Percentiles rank a stretch among this genome's conserved stretches.
Evolutionary conservation across 164 flowering plant species (phyloP).

Genomic region (Liriodendron chinense): DNA sequence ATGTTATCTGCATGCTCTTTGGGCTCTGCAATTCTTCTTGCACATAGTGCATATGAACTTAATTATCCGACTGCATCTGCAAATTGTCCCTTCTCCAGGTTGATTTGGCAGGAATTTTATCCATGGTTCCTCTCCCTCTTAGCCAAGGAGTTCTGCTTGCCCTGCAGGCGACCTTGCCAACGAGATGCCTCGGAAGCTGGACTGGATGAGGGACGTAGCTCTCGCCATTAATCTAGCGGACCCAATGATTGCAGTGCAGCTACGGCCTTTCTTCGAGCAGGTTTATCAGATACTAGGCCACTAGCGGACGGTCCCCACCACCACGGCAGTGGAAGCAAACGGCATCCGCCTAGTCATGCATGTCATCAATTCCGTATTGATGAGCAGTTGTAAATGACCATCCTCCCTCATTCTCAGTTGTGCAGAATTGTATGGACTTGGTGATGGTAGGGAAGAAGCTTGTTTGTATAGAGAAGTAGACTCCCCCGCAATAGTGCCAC

Average conservation of each 20-base stretch:
- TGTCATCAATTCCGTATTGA: constrained; percentile 72
- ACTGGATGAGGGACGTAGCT: constrained; percentile 83
- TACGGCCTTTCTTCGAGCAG: constrained; percentile 84
- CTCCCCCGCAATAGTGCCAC: background rate
- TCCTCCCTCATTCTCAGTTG: background rate
- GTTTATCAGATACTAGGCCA: constrained; percentile 74
- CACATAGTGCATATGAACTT: too few species aligned
- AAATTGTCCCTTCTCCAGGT: constrained; percentile 45
- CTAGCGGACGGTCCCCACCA: constrained; percentile 46
- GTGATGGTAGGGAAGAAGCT: background rate
- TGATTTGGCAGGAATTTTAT: constrained; percentile 58
- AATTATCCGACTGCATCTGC: background rate
- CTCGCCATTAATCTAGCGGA: constrained; percentile 69
- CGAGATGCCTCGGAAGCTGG: constrained; percentile 60
- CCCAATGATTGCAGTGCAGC: constrained; percentile 67
- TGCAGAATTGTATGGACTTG: constrained; percentile 1
- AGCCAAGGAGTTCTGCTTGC: constrained; percentile 94
- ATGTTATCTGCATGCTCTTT: too few species aligned
- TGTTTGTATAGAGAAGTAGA: constrained; percentile 1
- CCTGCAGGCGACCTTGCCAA: constrained; percentile 80
- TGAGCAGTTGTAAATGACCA: constrained; percentile 62
- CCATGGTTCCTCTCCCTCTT: constrained; percentile 62
- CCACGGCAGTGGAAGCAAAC: constrained; percentile 35
- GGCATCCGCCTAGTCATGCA: constrained; percentile 74
- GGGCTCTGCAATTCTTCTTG: too few species aligned